These are phyloP conservation scores for Vaucheria bursata DNA, from an alignment of 352 stramenopile species.

Conservation along the genomic window DNA sequence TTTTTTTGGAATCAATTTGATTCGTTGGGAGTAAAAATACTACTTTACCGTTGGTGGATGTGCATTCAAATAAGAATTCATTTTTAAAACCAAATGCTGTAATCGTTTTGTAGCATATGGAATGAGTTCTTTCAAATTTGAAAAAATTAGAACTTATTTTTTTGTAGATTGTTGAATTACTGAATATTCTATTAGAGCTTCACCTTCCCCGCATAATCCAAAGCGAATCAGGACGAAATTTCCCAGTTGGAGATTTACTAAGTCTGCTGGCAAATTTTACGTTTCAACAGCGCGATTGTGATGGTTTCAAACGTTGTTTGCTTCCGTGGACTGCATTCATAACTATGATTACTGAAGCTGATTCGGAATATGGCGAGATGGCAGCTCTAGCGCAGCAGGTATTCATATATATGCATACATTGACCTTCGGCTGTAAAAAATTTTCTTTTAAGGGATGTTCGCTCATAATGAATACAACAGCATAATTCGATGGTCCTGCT, in stretches of 20 bases:
- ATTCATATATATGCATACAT: background rate
- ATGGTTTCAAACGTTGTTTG: conserved; percentile 29
- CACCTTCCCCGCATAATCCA: conserved; percentile 20
- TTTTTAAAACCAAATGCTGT: too few relatives aligned
- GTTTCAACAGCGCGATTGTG: conserved; percentile 22
- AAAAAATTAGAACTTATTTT: too few relatives aligned
- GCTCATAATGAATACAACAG: background rate
- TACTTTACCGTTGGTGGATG: too few relatives aligned
- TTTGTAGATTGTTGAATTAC: conserved; percentile 38
- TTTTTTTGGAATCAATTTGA: too few relatives aligned
- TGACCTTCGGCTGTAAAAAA: background rate
- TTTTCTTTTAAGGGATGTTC: background rate
- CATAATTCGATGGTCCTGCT: conserved; percentile 10
- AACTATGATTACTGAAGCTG: conserved; percentile 21
- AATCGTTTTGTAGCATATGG: too few relatives aligned
- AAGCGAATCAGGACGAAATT: background rate
- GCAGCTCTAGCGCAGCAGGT: background rate
- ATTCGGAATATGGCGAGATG: conserved; percentile 9
- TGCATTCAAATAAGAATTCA: too few relatives aligned
- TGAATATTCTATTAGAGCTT: conserved; percentile 29
- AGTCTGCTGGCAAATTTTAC: conserved; percentile 38
- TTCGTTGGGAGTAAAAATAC: too few relatives aligned
- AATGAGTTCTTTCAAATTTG: too few relatives aligned
- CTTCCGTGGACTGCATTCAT: conserved; percentile 26
- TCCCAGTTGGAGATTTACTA: conserved; percentile 33